Conservation (phyloP, 192 early-diverging fungal species). For the Obelidium mucronatum region DNA sequence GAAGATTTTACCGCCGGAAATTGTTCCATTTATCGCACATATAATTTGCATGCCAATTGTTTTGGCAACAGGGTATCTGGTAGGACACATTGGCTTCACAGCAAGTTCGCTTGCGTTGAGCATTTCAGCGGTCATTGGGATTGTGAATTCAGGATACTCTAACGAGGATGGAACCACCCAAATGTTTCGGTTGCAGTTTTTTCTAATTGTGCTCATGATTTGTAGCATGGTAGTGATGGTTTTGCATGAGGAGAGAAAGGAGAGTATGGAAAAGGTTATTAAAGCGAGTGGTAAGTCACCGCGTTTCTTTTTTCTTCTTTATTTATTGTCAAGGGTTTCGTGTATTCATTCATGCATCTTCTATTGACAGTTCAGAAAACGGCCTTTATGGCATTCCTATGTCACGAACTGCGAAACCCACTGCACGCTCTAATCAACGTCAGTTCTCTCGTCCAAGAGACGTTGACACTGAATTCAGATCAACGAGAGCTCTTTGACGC, state of each 20-base stretch:
- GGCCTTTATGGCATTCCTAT: too few species aligned
- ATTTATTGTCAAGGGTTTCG: too few species aligned
- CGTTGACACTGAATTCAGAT: conserved; percentile 2
- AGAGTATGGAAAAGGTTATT: too few species aligned
- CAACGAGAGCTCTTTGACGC: conserved; percentile 19
- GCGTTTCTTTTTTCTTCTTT: too few species aligned
- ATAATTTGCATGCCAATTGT: conserved; percentile 15
- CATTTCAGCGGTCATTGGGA: neutral
- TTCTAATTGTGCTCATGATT: conserved; percentile 3
- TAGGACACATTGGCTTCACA: conserved; percentile 6
- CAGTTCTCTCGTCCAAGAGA: conserved; percentile 1
- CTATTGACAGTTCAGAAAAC: too few species aligned
- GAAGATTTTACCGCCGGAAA: too few species aligned
- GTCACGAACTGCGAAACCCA: conserved; percentile 37
- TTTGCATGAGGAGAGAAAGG: neutral
- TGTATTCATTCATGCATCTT: too few species aligned
- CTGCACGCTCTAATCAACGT: conserved; percentile 27
- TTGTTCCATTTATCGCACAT: conserved; percentile 7
- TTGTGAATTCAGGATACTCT: neutral
- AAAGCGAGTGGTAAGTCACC: too few species aligned
- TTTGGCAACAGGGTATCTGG: neutral
- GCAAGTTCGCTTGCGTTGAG: neutral
- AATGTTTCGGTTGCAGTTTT: conserved; percentile 9
- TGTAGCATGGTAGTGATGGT: conserved; percentile 11
- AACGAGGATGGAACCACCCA: neutral